phyloP scores from a whole-genome alignment of 306 rosid genomes.

The Albizia julibrissin region DNA sequence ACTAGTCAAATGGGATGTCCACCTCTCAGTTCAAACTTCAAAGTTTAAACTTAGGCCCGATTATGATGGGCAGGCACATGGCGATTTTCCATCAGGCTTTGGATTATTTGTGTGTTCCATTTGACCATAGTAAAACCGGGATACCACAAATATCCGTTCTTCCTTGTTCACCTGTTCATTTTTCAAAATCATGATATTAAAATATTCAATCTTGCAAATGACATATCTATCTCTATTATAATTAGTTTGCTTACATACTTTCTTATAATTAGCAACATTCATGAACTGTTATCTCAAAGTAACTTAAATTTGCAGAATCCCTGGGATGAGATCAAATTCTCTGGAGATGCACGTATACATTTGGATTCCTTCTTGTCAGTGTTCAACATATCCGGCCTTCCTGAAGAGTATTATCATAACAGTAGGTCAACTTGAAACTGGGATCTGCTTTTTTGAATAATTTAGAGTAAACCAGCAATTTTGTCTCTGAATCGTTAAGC shows the following conservation, averaged over 20 bases:
- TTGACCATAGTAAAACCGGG: background rate
- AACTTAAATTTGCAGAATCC: constrained; percentile 70
- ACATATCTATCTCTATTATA: background rate
- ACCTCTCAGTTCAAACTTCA: background rate
- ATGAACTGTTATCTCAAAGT: constrained; percentile 18
- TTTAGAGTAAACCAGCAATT: background rate
- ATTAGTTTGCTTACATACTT: background rate
- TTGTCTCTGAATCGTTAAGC: background rate
- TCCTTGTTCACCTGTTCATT: background rate
- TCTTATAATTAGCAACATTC: background rate
- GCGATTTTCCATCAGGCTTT: background rate
- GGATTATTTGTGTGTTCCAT: background rate
- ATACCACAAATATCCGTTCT: background rate
- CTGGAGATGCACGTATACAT: constrained; percentile 78
- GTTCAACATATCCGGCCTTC: constrained; percentile 90
- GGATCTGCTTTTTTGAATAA: background rate
- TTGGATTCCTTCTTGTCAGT: constrained; percentile 91
- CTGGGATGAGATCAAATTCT: constrained; percentile 80
- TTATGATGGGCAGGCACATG: background rate
- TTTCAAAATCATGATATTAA: background rate
- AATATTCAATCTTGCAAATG: background rate
- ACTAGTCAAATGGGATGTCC: background rate
- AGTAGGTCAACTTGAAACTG: constrained; percentile 45
- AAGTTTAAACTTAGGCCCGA: background rate
- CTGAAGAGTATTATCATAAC: constrained; percentile 80